These are phyloP conservation scores for Avena sativa DNA, from an alignment of 176 grass and related monocot genomes.

Conservation along the genomic window DNA sequence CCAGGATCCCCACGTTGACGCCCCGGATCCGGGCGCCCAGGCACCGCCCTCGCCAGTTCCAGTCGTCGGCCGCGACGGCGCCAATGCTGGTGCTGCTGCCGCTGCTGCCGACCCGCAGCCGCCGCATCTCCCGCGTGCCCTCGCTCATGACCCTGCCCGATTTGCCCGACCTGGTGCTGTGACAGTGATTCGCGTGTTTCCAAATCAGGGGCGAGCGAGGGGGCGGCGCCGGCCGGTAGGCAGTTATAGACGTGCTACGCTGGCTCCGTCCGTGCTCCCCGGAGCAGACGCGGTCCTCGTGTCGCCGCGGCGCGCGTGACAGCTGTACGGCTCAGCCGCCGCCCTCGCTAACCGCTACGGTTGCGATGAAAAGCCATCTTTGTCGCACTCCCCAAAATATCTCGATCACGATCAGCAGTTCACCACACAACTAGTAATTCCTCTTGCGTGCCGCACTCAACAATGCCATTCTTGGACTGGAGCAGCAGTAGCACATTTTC, in stretches of 20 bases:
- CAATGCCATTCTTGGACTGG: conserved; percentile 4
- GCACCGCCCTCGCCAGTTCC: conserved; percentile 7
- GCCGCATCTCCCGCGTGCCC: background rate
- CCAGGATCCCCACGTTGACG: conserved; percentile 64
- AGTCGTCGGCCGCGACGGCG: background rate
- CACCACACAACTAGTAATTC: background rate
- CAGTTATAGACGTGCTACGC: conserved; percentile 1
- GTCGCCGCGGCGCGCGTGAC: background rate
- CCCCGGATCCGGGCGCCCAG: conserved; percentile 31
- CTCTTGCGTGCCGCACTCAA: background rate
- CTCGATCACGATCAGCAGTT: background rate
- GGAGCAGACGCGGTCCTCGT: background rate
- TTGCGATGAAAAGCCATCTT: background rate
- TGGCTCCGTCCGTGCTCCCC: background rate
- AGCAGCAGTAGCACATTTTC: background rate
- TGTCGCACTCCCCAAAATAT: conserved; percentile 36
- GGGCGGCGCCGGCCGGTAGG: conserved; percentile 1
- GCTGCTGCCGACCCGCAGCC: conserved; percentile 22
- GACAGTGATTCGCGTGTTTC: background rate
- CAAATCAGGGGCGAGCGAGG: background rate
- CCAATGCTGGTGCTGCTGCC: background rate
- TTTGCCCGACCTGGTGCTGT: background rate
- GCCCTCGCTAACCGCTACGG: background rate
- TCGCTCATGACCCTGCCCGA: conserved; percentile 12
- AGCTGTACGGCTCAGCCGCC: conserved; percentile 27